Percentiles rank a stretch among this genome's conserved stretches.
These are phyloP conservation scores for Aureobasidium leucospermi DNA, from an alignment of 2,329 filamentous ascomycete genomes.

Conservation along the genomic window DNA sequence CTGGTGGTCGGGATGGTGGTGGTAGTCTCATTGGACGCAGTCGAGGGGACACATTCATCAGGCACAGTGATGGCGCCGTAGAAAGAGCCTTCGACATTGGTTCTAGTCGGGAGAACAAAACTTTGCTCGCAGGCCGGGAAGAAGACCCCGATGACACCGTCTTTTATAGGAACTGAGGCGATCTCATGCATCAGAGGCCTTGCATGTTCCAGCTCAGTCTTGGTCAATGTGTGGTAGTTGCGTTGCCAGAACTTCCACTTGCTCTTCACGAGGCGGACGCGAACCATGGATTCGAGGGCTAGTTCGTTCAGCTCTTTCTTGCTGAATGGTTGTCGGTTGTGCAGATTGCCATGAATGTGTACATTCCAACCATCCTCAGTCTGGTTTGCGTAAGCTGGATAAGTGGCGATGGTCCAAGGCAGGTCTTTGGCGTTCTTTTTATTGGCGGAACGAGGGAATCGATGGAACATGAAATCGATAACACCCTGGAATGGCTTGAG, in stretches of 20 bases:
- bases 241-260: constrained; percentile 27
- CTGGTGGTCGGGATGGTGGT: background rate
- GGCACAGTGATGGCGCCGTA: constrained; percentile 5
- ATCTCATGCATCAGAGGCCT: background rate
- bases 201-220: background rate
- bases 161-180: constrained; percentile 5
- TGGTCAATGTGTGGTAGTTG: constrained; percentile 2
- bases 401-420: constrained; percentile 40
- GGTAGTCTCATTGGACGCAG: background rate
- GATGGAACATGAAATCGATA: background rate
- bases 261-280: constrained; percentile 37
- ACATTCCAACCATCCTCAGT: constrained; percentile 64
- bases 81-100: constrained; percentile 15
- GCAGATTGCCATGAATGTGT: constrained; percentile 65
- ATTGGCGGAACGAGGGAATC: background rate
- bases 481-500: constrained; percentile 13
- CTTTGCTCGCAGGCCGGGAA: background rate
- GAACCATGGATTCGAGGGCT: constrained; percentile 47
- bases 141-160: background rate
- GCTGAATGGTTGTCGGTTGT: constrained; percentile 59
- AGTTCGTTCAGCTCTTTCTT: constrained; percentile 57
- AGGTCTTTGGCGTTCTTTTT: background rate
- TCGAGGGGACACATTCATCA: background rate
- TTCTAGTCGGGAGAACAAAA: background rate
- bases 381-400: constrained; percentile 61